phyloP scores from a whole-genome alignment of 2,329 filamentous ascomycete species.

The Knufia fluminis region DNA sequence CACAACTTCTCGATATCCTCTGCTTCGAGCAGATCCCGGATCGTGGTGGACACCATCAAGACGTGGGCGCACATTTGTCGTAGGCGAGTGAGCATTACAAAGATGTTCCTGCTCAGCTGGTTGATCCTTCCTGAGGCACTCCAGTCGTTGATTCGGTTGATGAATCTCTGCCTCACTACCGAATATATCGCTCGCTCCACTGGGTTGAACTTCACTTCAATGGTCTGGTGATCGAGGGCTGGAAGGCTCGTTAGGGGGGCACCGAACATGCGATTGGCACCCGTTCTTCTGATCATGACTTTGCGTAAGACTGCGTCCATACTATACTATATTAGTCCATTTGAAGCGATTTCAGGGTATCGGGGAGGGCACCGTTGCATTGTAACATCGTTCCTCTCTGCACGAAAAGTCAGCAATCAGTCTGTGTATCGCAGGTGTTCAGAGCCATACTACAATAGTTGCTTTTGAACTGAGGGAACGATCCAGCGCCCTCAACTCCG shows the following conservation, averaged over 20 bases:
- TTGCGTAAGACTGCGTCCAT: constrained; percentile 26
- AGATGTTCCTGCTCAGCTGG: constrained; percentile 31
- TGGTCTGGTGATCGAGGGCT: constrained; percentile 33
- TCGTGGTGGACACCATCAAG: constrained; percentile 38
- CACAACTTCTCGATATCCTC: constrained; percentile 39
- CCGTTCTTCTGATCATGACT: constrained; percentile 49
- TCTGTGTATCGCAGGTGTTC: too few relatives aligned
- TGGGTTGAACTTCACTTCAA: constrained; percentile 41
- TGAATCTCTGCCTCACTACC: constrained; percentile 39
- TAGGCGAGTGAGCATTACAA: constrained; percentile 42
- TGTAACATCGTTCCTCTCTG: constrained; percentile 15
- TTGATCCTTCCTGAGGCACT: constrained; percentile 17
- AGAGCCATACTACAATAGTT: too few relatives aligned
- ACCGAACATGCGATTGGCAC: constrained; percentile 45
- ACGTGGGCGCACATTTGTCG: constrained; percentile 45
- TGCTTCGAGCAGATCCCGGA: constrained; percentile 37
- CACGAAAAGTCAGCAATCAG: too few relatives aligned
- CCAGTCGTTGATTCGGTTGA: constrained; percentile 33
- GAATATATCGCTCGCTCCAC: constrained; percentile 47
- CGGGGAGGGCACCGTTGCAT: constrained; percentile 13
- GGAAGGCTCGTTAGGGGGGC: constrained; percentile 48
- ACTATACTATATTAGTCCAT: not conserved
- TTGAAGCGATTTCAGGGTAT: not conserved
- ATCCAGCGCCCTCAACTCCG: constrained; percentile 24
- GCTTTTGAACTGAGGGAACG: constrained; percentile 22